Conservation (phyloP, 129 eudicot genomes). For the Apium graveolens region DNA sequence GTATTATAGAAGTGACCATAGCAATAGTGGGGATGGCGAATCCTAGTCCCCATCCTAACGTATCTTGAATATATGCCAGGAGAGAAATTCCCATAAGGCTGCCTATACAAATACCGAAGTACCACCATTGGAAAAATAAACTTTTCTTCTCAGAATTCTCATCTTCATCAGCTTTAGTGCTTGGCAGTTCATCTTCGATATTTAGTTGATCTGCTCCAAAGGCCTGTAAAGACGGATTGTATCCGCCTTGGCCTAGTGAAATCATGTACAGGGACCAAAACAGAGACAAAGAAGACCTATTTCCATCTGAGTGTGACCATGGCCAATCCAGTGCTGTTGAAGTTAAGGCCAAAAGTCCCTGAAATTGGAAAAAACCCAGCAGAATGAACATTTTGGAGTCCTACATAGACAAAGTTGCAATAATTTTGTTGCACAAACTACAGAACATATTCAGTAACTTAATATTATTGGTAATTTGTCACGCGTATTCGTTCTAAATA, state of each 20-base stretch:
- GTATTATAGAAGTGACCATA: slow-evolving; percentile 45
- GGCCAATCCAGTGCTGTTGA: slow-evolving; percentile 58
- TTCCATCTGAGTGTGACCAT: slow-evolving; percentile 25
- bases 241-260: slow-evolving; percentile 85
- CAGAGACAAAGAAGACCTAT: slow-evolving; percentile 40
- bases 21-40: slow-evolving; percentile 80
- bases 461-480: not conserved
- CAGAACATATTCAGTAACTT: not conserved
- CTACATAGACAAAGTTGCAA: not conserved
- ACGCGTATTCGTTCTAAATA: not conserved
- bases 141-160: slow-evolving; percentile 38
- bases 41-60: slow-evolving; percentile 93
- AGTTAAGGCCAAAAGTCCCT: slow-evolving; percentile 88
- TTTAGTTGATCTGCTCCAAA: slow-evolving; percentile 89
- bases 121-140: slow-evolving; percentile 90
- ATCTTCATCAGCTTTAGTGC: slow-evolving; percentile 23
- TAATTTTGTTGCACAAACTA: not conserved
- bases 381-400: not conserved
- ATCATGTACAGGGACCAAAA: slow-evolving; percentile 65
- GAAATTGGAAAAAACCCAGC: not conserved
- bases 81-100: slow-evolving; percentile 77
- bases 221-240: slow-evolving; percentile 89
- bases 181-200: slow-evolving; percentile 50
- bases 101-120: slow-evolving; percentile 83
- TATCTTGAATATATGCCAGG: slow-evolving; percentile 83